Conservation (phyloP, 2,329 filamentous ascomycete genomes). For the Cladosporium sp. region DNA sequence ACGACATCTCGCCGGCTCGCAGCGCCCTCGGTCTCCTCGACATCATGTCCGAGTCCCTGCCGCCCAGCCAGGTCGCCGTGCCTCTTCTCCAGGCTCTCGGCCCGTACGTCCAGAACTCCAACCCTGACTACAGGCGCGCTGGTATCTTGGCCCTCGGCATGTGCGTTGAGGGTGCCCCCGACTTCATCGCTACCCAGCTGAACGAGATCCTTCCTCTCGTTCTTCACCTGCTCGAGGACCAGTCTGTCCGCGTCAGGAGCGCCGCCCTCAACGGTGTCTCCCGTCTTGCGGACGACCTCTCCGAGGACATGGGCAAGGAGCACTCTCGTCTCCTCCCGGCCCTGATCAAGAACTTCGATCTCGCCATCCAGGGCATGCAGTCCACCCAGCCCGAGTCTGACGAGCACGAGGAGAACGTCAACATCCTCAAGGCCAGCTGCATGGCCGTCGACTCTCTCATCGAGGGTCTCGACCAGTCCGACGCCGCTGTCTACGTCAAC, state of each 20-base stretch:
- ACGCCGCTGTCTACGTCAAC: constrained; percentile 74
- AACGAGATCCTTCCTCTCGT: constrained; percentile 78
- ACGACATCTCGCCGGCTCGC: constrained; percentile 77
- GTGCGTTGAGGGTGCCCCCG: constrained; percentile 91
- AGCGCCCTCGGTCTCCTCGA: constrained; percentile 84
- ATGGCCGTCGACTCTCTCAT: constrained; percentile 87
- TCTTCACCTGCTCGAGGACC: constrained; percentile 74
- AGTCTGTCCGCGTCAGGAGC: constrained; percentile 76
- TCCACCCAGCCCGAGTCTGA: constrained; percentile 36
- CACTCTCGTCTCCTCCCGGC: constrained; percentile 79
- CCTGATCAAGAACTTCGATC: constrained; percentile 81
- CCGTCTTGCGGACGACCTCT: constrained; percentile 84
- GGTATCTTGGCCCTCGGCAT: constrained; percentile 88
- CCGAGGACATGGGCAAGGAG: constrained; percentile 80
- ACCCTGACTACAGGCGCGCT: constrained; percentile 77
- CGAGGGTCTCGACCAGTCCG: constrained; percentile 72
- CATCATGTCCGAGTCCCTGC: constrained; percentile 78
- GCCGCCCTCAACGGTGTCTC: constrained; percentile 83
- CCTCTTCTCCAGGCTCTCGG: constrained; percentile 83
- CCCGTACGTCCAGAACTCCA: constrained; percentile 66
- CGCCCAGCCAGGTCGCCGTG: constrained; percentile 88
- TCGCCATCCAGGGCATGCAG: constrained; percentile 62
- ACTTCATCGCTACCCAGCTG: constrained; percentile 93
- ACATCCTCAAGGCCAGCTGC: constrained; percentile 84
- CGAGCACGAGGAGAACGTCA: constrained; percentile 66